Conservation (phyloP, 139 green algal genomes). For the Chlamydomonas applanata region DNA sequence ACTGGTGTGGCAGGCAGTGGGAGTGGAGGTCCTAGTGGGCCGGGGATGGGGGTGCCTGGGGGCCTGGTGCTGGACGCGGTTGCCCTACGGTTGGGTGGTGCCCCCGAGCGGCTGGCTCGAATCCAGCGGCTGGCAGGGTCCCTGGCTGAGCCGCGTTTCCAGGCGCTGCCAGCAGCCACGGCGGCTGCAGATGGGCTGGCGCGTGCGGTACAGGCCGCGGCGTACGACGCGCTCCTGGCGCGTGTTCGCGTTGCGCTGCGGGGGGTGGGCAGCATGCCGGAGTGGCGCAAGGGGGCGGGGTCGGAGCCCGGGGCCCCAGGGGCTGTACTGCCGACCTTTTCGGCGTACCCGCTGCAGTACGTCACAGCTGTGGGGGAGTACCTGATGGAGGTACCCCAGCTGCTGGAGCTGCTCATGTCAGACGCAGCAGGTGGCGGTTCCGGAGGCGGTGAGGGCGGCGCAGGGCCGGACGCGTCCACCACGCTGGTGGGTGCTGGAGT, state of each 20-base stretch:
- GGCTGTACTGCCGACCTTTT: constrained; percentile 79
- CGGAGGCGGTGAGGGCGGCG: neutral
- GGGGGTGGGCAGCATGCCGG: constrained; percentile 31
- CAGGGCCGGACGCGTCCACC: too few species aligned
- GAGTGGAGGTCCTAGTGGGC: neutral
- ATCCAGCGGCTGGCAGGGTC: constrained; percentile 19
- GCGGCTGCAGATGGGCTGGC: neutral
- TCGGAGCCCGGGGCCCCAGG: neutral
- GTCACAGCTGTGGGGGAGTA: constrained; percentile 82
- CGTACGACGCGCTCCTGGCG: constrained; percentile 60
- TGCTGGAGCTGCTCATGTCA: constrained; percentile 63
- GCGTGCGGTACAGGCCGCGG: constrained; percentile 14
- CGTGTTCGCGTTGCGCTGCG: constrained; percentile 44
- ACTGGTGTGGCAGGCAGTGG: neutral
- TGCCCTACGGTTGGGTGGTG: constrained; percentile 18
- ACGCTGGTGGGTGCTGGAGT: too few species aligned
- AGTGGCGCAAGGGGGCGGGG: constrained; percentile 37
- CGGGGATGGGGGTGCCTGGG: neutral
- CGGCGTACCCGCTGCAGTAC: constrained; percentile 76
- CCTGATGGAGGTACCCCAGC: constrained; percentile 89
- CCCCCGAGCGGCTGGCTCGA: constrained; percentile 14
- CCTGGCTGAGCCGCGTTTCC: constrained; percentile 32
- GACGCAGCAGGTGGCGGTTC: neutral
- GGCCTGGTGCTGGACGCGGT: constrained; percentile 14
- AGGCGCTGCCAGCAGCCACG: constrained; percentile 23